A percentile compares a stretch with the other conserved stretches of the same genome.
phyloP scores from a whole-genome alignment of 2,329 filamentous ascomycete genomes.

The Clarireedia sp. region DNA sequence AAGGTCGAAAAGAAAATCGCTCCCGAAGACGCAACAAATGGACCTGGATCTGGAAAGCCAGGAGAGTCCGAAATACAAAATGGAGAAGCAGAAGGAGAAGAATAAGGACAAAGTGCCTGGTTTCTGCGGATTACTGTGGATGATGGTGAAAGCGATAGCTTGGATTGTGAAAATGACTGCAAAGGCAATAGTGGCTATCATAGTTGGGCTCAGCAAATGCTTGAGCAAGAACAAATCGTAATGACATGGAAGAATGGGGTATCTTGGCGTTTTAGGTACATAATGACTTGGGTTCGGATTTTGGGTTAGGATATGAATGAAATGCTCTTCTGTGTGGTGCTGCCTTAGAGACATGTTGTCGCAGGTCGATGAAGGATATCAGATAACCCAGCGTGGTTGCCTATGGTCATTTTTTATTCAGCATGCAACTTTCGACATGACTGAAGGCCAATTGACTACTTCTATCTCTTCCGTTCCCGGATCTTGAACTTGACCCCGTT shows the following conservation, averaged over 20 bases:
- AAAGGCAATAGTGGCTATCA: conserved; percentile 43
- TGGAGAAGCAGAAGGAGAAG: conserved; percentile 36
- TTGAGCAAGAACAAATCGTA: conserved; percentile 35
- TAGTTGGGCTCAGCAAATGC: conserved; percentile 44
- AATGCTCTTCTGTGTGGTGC: conserved; percentile 3
- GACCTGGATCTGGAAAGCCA: conserved; percentile 59
- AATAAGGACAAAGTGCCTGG: conserved; percentile 36
- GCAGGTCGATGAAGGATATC: conserved; percentile 6
- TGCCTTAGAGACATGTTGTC: conserved; percentile 7
- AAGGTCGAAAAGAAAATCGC: conserved; percentile 15
- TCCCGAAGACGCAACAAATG: conserved; percentile 45
- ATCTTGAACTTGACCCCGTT: conserved; percentile 56
- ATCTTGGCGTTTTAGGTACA: conserved; percentile 7
- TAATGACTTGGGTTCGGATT: conserved; percentile 6
- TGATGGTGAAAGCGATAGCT: conserved; percentile 49
- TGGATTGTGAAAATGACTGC: conserved; percentile 50
- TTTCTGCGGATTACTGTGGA: conserved; percentile 44
- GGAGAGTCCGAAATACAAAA: conserved; percentile 27
- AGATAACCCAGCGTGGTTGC: neutral
- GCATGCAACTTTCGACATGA: conserved; percentile 25
- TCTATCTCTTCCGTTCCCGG: conserved; percentile 48
- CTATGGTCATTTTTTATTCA: conserved; percentile 10
- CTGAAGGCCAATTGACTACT: conserved; percentile 19
- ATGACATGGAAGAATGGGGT: conserved; percentile 20
- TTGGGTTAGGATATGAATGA: conserved; percentile 1